phyloP scores from a whole-genome alignment of 805 yeast species.

The Cyberlindnera veronae region DNA sequence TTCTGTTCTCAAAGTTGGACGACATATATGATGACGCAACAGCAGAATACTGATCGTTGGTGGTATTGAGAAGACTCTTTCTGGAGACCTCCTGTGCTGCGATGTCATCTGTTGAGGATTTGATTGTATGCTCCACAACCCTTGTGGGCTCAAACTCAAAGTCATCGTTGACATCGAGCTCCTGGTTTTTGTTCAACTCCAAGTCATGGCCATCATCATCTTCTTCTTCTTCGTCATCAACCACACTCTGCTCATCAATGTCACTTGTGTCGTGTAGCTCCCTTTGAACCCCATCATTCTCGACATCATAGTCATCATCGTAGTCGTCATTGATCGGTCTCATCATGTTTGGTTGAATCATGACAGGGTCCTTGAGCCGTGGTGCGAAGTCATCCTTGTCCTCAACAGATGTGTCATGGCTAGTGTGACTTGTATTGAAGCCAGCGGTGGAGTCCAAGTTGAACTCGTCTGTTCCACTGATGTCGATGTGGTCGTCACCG shows the following conservation, averaged over 20 bases:
- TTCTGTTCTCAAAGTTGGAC: constrained; percentile 25
- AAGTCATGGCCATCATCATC: constrained; percentile 1
- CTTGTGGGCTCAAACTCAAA: no score
- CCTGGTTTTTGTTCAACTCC: no score
- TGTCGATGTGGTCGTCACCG: neutral
- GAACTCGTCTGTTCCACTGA: neutral
- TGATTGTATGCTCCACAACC: neutral
- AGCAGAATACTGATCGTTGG: constrained; percentile 4
- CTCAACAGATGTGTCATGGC: neutral
- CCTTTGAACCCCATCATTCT: constrained; percentile 1
- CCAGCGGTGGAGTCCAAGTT: constrained; percentile 2
- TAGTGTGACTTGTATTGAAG: neutral
- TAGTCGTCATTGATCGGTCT: constrained; percentile 4
- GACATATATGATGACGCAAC: constrained; percentile 19
- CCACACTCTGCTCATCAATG: neutral
- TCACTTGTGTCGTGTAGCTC: neutral
- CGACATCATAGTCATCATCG: constrained; percentile 1
- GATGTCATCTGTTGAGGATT: constrained; percentile 13
- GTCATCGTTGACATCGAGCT: no score
- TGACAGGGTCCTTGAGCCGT: constrained; percentile 11
- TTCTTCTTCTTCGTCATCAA: neutral
- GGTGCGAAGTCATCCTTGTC: neutral
- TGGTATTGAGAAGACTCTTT: neutral
- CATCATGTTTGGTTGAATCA: constrained; percentile 10
- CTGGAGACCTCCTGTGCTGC: constrained; percentile 10